phyloP scores from a whole-genome alignment of 1,284 basidiomycete species.

The Ganoderma sinense region DNA sequence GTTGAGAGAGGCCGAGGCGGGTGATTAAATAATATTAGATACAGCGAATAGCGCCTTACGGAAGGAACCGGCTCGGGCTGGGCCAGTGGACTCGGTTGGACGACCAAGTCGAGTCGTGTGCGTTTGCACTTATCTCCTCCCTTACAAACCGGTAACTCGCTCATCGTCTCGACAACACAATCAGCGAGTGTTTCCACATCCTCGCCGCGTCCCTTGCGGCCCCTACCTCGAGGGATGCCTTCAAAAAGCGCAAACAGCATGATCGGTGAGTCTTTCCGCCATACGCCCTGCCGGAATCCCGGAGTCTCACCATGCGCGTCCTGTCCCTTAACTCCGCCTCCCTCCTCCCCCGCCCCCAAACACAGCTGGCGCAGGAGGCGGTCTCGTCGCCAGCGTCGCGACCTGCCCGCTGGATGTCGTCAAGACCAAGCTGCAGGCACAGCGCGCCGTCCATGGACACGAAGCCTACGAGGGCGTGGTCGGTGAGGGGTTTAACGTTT shows the following conservation, averaged over 20 bases:
- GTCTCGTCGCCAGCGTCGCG: constrained; percentile 91
- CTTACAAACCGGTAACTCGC: constrained; percentile 4
- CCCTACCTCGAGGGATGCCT: constrained; percentile 71
- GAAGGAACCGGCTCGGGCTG: constrained; percentile 18
- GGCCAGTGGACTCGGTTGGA: not conserved
- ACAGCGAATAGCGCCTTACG: constrained; percentile 7
- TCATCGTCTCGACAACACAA: constrained; percentile 16
- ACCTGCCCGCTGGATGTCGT: constrained; percentile 98
- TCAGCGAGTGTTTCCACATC: constrained; percentile 15
- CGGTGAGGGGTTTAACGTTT: constrained; percentile 55
- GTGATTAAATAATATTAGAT: no score
- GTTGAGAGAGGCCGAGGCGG: not conserved
- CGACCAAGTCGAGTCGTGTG: not conserved
- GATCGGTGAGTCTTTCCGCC: constrained; percentile 57
- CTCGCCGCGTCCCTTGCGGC: constrained; percentile 51
- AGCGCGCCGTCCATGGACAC: constrained; percentile 71
- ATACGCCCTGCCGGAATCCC: not conserved
- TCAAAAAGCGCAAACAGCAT: constrained; percentile 75
- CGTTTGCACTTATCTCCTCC: constrained; percentile 2
- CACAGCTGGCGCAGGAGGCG: constrained; percentile 83
- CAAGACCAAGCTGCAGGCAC: constrained; percentile 97
- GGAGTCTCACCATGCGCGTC: constrained; percentile 19
- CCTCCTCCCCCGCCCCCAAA: constrained; percentile 7
- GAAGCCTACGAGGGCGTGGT: constrained; percentile 79
- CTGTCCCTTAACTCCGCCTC: constrained; percentile 14